Evolutionary conservation across 192 early-diverging fungal genomes (phyloP).

Genomic region (Oehlia diaphana): DNA sequence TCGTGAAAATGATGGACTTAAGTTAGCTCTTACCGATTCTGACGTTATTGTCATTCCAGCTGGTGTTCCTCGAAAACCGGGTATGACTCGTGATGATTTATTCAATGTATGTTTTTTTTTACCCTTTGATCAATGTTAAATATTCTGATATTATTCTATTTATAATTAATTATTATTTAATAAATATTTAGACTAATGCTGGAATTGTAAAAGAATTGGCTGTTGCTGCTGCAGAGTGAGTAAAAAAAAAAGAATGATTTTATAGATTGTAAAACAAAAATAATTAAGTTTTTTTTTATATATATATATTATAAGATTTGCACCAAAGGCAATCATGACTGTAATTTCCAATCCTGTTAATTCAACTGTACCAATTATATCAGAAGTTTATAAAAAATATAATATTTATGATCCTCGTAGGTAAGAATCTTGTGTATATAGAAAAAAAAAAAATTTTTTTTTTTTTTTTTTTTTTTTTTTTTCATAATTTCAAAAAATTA

Average conservation of each 20-base stretch:
- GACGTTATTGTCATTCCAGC: conserved; percentile 90
- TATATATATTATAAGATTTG: neutral
- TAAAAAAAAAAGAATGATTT: no score
- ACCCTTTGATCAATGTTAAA: neutral
- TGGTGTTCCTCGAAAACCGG: conserved; percentile 97
- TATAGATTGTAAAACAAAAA: no score
- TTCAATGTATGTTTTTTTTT: conserved; percentile 67
- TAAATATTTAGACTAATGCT: conserved; percentile 79
- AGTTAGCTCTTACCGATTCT: conserved; percentile 46
- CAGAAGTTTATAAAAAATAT: conserved; percentile 87
- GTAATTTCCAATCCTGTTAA: conserved; percentile 98
- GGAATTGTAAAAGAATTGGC: conserved; percentile 88
- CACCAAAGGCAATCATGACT: conserved; percentile 82
- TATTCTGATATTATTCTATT: neutral
- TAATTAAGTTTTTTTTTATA: no score
- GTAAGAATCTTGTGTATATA: conserved; percentile 10
- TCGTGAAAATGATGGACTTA: conserved; percentile 47
- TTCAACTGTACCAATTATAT: conserved; percentile 95
- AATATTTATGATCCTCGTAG: conserved; percentile 83
- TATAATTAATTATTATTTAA: neutral
- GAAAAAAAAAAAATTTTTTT: neutral
- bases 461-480: no score
- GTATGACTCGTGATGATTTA: conserved; percentile 98
- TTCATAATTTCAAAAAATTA: no score
- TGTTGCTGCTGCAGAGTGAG: conserved; percentile 58